A percentile compares a stretch with the other conserved stretches of the same genome.
Evolutionary conservation across 495 filamentous ascomycete genomes (phyloP).

Genomic region (Patellaria atrata): DNA sequence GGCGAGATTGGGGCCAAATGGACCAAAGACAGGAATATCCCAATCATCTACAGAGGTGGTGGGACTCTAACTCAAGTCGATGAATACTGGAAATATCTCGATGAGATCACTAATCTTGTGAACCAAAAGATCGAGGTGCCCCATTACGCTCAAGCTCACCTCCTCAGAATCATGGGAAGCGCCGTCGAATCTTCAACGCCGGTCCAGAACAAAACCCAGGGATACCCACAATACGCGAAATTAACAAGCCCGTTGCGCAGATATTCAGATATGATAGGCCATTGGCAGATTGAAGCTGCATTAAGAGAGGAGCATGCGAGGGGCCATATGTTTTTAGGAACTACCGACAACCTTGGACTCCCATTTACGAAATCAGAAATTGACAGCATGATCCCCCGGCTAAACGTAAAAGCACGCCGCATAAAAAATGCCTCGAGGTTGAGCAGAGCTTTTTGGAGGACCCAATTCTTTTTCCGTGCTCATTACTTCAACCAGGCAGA

Average conservation of each 20-base stretch:
- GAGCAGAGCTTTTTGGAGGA: constrained; percentile 44
- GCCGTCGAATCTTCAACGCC: constrained; percentile 34
- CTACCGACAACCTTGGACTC: constrained; percentile 32
- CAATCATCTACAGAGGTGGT: constrained; percentile 60
- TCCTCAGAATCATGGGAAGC: constrained; percentile 35
- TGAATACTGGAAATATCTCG: too few relatives aligned
- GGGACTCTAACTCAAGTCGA: constrained; percentile 28
- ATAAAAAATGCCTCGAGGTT: constrained; percentile 26
- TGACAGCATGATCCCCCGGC: constrained; percentile 30
- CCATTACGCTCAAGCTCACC: constrained; percentile 23
- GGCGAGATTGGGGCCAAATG: constrained; percentile 59
- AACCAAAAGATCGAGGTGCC: constrained; percentile 23
- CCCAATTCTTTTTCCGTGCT: constrained; percentile 58
- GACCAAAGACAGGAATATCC: constrained; percentile 61
- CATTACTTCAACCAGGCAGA: constrained; percentile 51
- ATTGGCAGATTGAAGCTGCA: constrained; percentile 84
- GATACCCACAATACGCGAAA: constrained; percentile 57
- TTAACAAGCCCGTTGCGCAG: constrained; percentile 77
- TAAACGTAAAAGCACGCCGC: constrained; percentile 23
- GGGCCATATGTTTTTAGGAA: constrained; percentile 37
- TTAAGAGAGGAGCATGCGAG: constrained; percentile 51
- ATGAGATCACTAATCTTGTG: background rate
- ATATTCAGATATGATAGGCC: constrained; percentile 66
- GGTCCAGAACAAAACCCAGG: constrained; percentile 46
- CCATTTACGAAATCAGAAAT: constrained; percentile 48